Conservation (phyloP, 495 filamentous ascomycete species). For the Lophium mytilinum region DNA sequence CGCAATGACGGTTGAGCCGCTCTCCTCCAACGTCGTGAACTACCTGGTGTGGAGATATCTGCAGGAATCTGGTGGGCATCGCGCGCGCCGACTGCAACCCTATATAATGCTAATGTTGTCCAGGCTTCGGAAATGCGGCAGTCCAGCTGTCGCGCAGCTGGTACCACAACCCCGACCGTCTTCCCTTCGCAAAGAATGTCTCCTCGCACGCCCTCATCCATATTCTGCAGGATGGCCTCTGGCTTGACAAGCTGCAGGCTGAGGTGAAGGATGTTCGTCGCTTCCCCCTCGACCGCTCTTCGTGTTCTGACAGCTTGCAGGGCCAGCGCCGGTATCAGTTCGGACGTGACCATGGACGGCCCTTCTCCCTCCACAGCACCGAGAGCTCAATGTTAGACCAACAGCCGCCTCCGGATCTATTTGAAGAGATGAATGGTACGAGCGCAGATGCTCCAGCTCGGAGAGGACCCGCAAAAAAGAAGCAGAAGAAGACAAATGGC, state of each 20-base stretch:
- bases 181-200: slow-evolving; percentile 35
- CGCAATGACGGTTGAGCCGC: slow-evolving; percentile 33
- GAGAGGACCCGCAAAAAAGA: slow-evolving; percentile 18
- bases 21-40: slow-evolving; percentile 93
- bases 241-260: slow-evolving; percentile 28
- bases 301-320: slow-evolving; percentile 2
- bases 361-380: slow-evolving; percentile 15
- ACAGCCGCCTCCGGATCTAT: slow-evolving; percentile 11
- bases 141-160: slow-evolving; percentile 29
- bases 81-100: background rate
- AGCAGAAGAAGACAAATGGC: slow-evolving; percentile 22
- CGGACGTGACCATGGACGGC: slow-evolving; percentile 23
- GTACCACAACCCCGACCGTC: slow-evolving; percentile 31
- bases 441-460: slow-evolving; percentile 16
- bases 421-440: slow-evolving; percentile 16
- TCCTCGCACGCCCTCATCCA: slow-evolving; percentile 24
- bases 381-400: slow-evolving; percentile 11
- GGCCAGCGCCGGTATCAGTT: slow-evolving; percentile 19
- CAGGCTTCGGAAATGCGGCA: slow-evolving; percentile 27
- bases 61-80: slow-evolving; percentile 35
- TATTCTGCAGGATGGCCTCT: slow-evolving; percentile 35
- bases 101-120: background rate
- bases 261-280: slow-evolving; percentile 1
- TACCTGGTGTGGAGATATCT: slow-evolving; percentile 93
- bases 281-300: too few species aligned